A percentile compares a stretch with the other conserved stretches of the same genome.
phyloP scores from a whole-genome alignment of 108 stramenopile genomes.

The Nitzschia sp. region DNA sequence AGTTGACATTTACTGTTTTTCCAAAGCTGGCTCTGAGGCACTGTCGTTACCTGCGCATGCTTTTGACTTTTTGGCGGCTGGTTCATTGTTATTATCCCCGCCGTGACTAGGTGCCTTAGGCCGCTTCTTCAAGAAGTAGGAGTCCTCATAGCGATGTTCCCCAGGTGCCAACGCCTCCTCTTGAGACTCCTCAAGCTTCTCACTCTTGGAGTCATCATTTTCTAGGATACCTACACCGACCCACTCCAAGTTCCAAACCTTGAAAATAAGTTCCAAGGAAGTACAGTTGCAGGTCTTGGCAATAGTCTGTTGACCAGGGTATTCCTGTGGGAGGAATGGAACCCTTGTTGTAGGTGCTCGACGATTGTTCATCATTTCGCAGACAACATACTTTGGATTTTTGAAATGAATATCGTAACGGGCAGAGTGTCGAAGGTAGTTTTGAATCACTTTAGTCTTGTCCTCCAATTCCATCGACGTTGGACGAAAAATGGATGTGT shows the following conservation, averaged over 20 bases:
- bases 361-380: conserved; percentile 93
- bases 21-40: too few species aligned
- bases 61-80: background rate
- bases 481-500: conserved; percentile 72
- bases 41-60: background rate
- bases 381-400: conserved; percentile 93
- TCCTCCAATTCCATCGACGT: conserved; percentile 43
- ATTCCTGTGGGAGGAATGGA: conserved; percentile 50
- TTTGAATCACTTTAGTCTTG: conserved; percentile 82
- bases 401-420: conserved; percentile 80
- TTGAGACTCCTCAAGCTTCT: background rate
- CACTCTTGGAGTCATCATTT: background rate
- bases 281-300: conserved; percentile 62
- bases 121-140: conserved; percentile 37
- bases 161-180: conserved; percentile 24
- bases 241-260: conserved; percentile 66
- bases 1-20: too few species aligned
- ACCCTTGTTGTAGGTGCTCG: conserved; percentile 59
- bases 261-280: conserved; percentile 59
- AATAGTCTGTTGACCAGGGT: conserved; percentile 65
- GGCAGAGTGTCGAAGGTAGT: conserved; percentile 71
- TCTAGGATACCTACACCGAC: background rate
- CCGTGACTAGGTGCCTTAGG: background rate
- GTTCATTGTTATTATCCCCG: background rate
- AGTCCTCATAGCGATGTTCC: conserved; percentile 54